phyloP scores from a whole-genome alignment of 2,329 filamentous ascomycete species.

The Curvularia sp. region DNA sequence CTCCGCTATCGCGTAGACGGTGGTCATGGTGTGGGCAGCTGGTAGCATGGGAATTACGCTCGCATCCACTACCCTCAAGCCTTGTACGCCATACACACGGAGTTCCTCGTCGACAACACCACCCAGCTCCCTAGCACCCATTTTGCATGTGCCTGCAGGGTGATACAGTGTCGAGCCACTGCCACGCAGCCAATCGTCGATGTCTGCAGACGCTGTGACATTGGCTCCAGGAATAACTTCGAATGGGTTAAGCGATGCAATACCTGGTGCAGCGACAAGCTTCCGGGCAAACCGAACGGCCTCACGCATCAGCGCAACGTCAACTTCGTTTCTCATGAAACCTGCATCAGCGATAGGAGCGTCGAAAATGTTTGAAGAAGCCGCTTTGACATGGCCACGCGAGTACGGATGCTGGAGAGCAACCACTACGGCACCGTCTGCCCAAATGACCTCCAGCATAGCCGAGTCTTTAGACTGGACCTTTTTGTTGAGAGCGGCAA shows the following conservation, averaged over 20 bases:
- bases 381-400: conserved; percentile 34
- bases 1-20: conserved; percentile 30
- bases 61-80: conserved; percentile 28
- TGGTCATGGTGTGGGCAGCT: conserved; percentile 30
- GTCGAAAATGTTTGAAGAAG: conserved; percentile 31
- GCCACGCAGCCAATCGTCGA: conserved; percentile 27
- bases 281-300: conserved; percentile 29
- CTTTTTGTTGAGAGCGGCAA: conserved; percentile 27
- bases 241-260: conserved; percentile 28
- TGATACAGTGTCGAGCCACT: conserved; percentile 31
- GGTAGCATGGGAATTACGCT: conserved; percentile 31
- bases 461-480: conserved; percentile 26
- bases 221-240: conserved; percentile 32
- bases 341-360: conserved; percentile 33
- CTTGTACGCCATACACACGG: conserved; percentile 36
- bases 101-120: conserved; percentile 38
- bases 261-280: conserved; percentile 18
- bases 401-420: conserved; percentile 36
- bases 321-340: conserved; percentile 35
- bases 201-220: conserved; percentile 26
- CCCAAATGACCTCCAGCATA: conserved; percentile 31
- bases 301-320: conserved; percentile 31
- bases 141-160: conserved; percentile 35
- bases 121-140: conserved; percentile 35
- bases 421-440: conserved; percentile 26